A percentile compares a stretch with the other conserved stretches of the same genome.
Evolutionary conservation across 2,329 filamentous ascomycete genomes (phyloP).

Genomic region (Fusarium neocosmosporiellum): DNA sequence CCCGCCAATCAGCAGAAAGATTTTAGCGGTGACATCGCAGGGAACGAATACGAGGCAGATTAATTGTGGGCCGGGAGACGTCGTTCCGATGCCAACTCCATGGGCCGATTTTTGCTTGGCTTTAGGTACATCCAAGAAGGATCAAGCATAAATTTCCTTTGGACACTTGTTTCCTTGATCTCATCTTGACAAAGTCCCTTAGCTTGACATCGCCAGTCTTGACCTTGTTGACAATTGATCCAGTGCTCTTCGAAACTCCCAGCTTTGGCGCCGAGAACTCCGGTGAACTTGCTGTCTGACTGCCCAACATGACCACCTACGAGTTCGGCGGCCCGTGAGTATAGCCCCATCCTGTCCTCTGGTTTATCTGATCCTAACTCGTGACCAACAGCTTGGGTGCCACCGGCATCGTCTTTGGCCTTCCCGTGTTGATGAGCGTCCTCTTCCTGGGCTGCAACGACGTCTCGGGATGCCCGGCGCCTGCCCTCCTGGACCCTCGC

Average conservation of each 20-base stretch:
- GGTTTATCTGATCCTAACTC: background rate
- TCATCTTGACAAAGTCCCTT: background rate
- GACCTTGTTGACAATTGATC: background rate
- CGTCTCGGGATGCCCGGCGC: conserved; percentile 84
- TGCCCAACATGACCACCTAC: conserved; percentile 37
- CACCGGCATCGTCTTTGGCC: conserved; percentile 77
- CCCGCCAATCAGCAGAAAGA: background rate
- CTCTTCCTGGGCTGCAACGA: conserved; percentile 89
- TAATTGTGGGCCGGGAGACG: conserved; percentile 29
- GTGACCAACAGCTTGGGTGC: conserved; percentile 71
- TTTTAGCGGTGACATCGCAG: background rate
- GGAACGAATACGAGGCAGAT: background rate
- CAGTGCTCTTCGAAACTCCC: background rate
- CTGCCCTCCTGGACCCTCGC: conserved; percentile 76
- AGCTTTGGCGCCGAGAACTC: background rate
- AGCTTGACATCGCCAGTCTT: background rate
- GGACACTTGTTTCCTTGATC: background rate
- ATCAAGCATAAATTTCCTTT: background rate
- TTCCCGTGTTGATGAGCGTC: conserved; percentile 79
- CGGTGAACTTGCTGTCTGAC: background rate
- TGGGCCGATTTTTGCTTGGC: conserved; percentile 28
- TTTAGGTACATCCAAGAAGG: background rate
- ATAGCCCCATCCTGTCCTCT: too few species aligned
- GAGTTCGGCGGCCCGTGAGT: conserved; percentile 51
- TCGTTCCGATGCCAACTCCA: conserved; percentile 30